Evolutionary conservation across 2,329 filamentous ascomycete genomes (phyloP), one percentile per base, ranked within the genome.

Genomic region (Helminthosporium solani): DNA sequence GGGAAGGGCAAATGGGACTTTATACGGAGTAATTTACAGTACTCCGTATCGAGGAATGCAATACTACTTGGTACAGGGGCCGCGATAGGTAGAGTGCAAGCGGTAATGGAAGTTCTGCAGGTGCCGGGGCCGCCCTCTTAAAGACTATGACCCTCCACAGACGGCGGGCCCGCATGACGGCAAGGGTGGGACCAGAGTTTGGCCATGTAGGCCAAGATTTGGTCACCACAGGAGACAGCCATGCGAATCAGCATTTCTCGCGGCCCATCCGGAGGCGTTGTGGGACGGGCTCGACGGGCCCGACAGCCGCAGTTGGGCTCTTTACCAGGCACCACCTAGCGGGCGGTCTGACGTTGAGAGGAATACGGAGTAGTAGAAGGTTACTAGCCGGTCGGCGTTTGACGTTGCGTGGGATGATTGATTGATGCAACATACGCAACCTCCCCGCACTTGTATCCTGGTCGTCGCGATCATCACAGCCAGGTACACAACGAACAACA

Each of bases 381-480:
- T 11, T 49, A 49, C 40, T 40, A 44, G 33, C 47, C 42, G 46
- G 48, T 67, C 66, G 64, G 66, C 59, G 54, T 66, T 64, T 69
- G 64, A 62, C 61, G 50, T 52, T 48, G 52, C 40, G 40, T 23
- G 19, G 40, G 16, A 53, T 49, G 63, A 64, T 66, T 49, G 63
- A 64, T 66, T 64, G 62, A 63, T 66, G 63, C 52, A 55, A 43
- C 43, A 43, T 49, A n/a, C n/a, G n/a, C n/a, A n/a, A n/a, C 38
- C 43, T 60, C 64, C 64, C 63, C 64, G 63, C 64, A 66, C 57
- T 59, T 56, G 48, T 46, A 65, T 55, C 58, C 57, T 51, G 47
- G 56, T 53, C 54, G 33, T 46, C 42, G 54, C n/a, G n/a, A n/a
- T n/a, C n/a, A n/a, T n/a, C n/a, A 9, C 23, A 25, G 23, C 58